Base-by-base conservation (phyloP, 1,284 basidiomycete genomes). In the Calocybe gambosa region DNA sequence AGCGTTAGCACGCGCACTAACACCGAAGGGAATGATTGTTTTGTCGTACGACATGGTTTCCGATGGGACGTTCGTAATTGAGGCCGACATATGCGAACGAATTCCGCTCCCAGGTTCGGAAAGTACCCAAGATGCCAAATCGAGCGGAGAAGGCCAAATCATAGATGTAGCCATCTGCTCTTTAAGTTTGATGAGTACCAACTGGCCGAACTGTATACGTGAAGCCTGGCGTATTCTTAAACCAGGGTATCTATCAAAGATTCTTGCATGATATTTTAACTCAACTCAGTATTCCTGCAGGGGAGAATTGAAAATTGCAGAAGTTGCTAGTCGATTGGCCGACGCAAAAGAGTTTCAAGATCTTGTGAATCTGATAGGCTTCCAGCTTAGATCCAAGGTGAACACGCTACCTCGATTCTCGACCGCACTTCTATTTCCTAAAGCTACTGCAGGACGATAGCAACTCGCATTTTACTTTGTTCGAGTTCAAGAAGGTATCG, bases 181-280 rank as follows among this genome's bases (percentile, higher is more conserved):
- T 35, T 73, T 99, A 50, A 95, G 92, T 58, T 71, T 99, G 50
- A 99, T 99, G 96, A 90, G 92, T 29, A 91, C 85, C 8, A 97
- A 99, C 63, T 99, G 96, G 96, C 78, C 92, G 12, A 78, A 77
- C 19, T 93, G 92, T 62, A 76, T 98, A 29, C 74, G 87, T 25
- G 95, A 99, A 64, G 89, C 89, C 2, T 89, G 89, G 77, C 73
- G 96, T 49, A 79, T 99, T 25, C 70, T 99, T 34, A 85, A 83
- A 60, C 65, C 74, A 10, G 81, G 80, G 93, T 94, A 58, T 60
- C 86, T 74, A 39, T 45, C 45, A 43, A 33, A 39, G n/a, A 28
- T 40, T 2, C 26, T 37, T 18, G 34, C 38, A 34, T 40, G 40
- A 29, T 21, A 39, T 23, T 36, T 25, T 46, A 16, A 39, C 39